Conservation (phyloP, 1,139 yeast species). For the Wickerhamomyces sp. region DNA sequence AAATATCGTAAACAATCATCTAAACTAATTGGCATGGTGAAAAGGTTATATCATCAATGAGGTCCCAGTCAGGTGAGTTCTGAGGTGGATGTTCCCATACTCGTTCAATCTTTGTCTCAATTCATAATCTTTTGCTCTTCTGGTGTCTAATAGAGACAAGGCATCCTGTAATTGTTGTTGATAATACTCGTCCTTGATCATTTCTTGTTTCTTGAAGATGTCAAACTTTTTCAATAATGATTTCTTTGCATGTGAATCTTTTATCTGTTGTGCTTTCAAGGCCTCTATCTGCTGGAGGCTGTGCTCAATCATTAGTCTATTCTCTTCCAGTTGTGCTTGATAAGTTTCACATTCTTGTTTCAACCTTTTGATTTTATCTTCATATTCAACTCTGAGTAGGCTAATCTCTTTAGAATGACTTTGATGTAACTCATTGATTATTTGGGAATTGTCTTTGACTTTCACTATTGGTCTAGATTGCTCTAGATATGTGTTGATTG, state of each 20-base stretch:
- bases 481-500: slow-evolving; percentile 10
- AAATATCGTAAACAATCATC: no score
- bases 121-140: slow-evolving; percentile 13
- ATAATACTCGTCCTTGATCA: slow-evolving; percentile 11
- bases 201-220: slow-evolving; percentile 5
- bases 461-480: not conserved
- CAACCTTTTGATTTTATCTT: not conserved
- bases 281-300: not conserved
- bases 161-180: slow-evolving; percentile 11
- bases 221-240: slow-evolving; percentile 5
- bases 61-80: no score
- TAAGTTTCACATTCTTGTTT: not conserved
- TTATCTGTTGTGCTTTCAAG: not conserved
- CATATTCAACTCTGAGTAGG: slow-evolving; percentile 5
- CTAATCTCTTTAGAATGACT: slow-evolving; percentile 12
- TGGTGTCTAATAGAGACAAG: slow-evolving; percentile 12
- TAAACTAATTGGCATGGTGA: no score
- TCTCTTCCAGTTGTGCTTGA: not conserved
- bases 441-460: not conserved
- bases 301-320: not conserved
- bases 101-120: slow-evolving; percentile 14
- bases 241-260: not conserved
- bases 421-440: slow-evolving; percentile 4
- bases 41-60: no score
- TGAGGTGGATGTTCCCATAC: not conserved